A percentile compares a stretch with the other conserved stretches of the same genome.
These are phyloP conservation scores for Teunomyces panamensis DNA, from an alignment of 805 yeast species.

Conservation along the genomic window DNA sequence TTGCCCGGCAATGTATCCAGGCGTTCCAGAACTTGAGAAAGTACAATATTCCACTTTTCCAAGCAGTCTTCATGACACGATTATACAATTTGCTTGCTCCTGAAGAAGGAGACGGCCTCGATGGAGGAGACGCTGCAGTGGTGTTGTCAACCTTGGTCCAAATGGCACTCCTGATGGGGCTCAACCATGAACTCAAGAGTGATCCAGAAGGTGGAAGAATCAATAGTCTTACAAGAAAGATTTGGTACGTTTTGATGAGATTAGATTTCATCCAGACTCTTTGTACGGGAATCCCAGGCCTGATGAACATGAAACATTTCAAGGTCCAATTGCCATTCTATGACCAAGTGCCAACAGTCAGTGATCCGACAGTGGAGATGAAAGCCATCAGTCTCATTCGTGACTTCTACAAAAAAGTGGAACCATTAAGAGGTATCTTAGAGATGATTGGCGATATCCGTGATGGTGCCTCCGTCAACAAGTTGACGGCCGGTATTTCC, in stretches of 20 bases:
- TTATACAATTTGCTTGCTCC: slow-evolving; percentile 11
- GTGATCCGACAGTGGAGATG: not conserved
- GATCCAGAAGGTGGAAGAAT: slow-evolving; percentile 30
- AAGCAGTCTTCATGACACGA: slow-evolving; percentile 9
- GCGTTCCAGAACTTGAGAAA: slow-evolving; percentile 13
- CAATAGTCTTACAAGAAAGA: slow-evolving; percentile 52
- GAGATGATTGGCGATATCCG: slow-evolving; percentile 13
- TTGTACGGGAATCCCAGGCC: slow-evolving; percentile 17
- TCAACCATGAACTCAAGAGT: slow-evolving; percentile 25
- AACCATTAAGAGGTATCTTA: slow-evolving; percentile 10
- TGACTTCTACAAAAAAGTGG: slow-evolving; percentile 8
- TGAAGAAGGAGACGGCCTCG: slow-evolving; percentile 13
- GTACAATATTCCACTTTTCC: slow-evolving; percentile 10
- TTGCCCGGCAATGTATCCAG: slow-evolving; percentile 21
- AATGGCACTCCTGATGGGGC: slow-evolving; percentile 18
- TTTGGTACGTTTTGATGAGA: slow-evolving; percentile 52
- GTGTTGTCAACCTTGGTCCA: slow-evolving; percentile 14
- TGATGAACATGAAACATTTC: slow-evolving; percentile 7
- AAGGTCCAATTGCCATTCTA: slow-evolving; percentile 14
- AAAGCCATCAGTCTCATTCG: not conserved
- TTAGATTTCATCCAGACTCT: slow-evolving; percentile 8
- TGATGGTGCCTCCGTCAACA: slow-evolving; percentile 10
- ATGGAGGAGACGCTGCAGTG: slow-evolving; percentile 11
- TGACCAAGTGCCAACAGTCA: slow-evolving; percentile 4
- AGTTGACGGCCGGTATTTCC: slow-evolving; percentile 8